phyloP scores from a whole-genome alignment of 306 rosid genomes.

The Quercus parvula region DNA sequence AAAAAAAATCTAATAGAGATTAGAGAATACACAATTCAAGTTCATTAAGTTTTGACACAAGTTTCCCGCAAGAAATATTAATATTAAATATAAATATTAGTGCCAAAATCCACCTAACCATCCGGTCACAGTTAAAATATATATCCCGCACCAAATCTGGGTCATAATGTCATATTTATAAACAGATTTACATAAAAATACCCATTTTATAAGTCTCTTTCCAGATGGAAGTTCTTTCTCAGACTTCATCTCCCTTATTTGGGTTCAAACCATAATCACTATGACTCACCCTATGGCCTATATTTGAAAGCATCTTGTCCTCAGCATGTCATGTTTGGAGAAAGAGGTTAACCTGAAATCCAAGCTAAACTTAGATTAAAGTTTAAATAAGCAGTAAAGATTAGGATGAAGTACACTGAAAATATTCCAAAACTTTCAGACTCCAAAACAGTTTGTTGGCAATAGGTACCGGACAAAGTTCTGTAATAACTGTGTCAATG shows the following conservation, averaged over 20 bases:
- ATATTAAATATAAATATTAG: slow-evolving; percentile 19
- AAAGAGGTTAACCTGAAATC: slow-evolving; percentile 29
- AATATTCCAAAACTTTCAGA: background rate
- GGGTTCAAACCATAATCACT: slow-evolving; percentile 20
- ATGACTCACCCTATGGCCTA: slow-evolving; percentile 13
- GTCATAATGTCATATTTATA: slow-evolving; percentile 6
- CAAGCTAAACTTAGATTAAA: background rate
- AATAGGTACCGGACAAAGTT: background rate
- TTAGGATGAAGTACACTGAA: background rate
- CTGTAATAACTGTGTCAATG: background rate
- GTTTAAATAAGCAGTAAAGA: background rate
- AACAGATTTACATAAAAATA: slow-evolving; percentile 21
- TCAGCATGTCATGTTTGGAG: slow-evolving; percentile 56
- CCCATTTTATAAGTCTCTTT: slow-evolving; percentile 14
- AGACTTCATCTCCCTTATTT: slow-evolving; percentile 27
- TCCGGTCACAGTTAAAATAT: slow-evolving; percentile 15
- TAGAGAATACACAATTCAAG: background rate
- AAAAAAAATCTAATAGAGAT: background rate
- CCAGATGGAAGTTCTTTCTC: slow-evolving; percentile 27
- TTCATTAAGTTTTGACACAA: slow-evolving; percentile 16
- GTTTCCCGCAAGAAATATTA: background rate
- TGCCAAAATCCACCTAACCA: slow-evolving; percentile 12
- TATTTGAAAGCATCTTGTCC: slow-evolving; percentile 49
- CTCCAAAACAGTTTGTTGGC: background rate
- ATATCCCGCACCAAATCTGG: slow-evolving; percentile 1